phyloP scores from a whole-genome alignment of 768 basidiomycete genomes.

The Rhodotorula kratochvilovae region DNA sequence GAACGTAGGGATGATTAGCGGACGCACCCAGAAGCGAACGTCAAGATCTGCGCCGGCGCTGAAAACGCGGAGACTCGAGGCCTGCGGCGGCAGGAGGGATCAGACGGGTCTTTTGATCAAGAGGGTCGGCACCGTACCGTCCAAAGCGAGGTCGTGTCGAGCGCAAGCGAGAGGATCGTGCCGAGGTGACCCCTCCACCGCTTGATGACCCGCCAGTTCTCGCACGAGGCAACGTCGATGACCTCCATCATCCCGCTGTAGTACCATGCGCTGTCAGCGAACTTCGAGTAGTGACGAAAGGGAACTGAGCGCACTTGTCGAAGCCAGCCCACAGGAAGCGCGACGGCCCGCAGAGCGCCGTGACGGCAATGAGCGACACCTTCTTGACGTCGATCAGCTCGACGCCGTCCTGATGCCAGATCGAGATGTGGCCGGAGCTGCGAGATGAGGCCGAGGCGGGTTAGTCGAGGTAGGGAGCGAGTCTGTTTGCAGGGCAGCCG shows the following conservation, averaged over 20 bases:
- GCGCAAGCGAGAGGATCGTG: conserved; percentile 59
- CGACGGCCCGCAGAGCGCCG: conserved; percentile 14
- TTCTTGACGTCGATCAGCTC: background rate
- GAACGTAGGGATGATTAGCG: background rate
- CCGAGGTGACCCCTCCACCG: conserved; percentile 72
- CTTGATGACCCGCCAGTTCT: conserved; percentile 72
- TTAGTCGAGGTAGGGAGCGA: fast-evolving
- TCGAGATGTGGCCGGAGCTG: conserved; percentile 22
- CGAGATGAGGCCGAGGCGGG: background rate
- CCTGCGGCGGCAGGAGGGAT: background rate
- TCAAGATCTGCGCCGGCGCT: conserved; percentile 70
- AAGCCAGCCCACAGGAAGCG: conserved; percentile 29
- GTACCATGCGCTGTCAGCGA: background rate
- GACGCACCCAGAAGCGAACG: conserved; percentile 70
- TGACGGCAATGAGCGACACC: conserved; percentile 5
- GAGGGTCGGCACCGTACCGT: conserved; percentile 49
- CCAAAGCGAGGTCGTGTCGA: conserved; percentile 69
- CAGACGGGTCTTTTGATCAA: conserved; percentile 36
- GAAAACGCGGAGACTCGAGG: conserved; percentile 59
- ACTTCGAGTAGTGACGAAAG: no score
- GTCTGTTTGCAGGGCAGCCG: background rate
- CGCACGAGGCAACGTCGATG: conserved; percentile 58
- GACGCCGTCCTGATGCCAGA: background rate
- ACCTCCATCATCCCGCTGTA: conserved; percentile 71
- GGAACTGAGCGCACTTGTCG: conserved; percentile 6